Evolutionary conservation across 345 rosid genomes (phyloP).

Genomic region (Bruguiera sexangula): DNA sequence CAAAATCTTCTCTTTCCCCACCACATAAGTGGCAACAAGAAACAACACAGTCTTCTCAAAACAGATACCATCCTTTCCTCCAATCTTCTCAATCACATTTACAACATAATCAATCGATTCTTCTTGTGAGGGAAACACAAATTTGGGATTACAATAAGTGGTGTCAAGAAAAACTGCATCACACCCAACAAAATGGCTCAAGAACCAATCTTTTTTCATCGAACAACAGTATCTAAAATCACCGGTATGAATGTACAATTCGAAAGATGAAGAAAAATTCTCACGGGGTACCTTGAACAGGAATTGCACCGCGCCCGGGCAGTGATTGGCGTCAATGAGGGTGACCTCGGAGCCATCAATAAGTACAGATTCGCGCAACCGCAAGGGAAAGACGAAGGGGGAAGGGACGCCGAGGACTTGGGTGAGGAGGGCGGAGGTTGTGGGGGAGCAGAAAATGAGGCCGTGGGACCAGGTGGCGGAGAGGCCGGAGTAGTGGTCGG

Average conservation of each 20-base stretch:
- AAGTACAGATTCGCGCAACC: conserved; percentile 31
- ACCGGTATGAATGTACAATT: conserved; percentile 78
- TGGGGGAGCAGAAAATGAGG: conserved; percentile 64
- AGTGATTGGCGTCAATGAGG: conserved; percentile 75
- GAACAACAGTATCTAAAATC: conserved; percentile 62
- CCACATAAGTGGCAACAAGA: conserved; percentile 83
- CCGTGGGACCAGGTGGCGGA: conserved; percentile 73
- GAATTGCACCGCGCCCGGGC: conserved; percentile 90
- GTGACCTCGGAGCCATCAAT: conserved; percentile 68
- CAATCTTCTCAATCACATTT: conserved; percentile 50
- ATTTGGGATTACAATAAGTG: conserved; percentile 82
- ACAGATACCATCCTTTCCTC: conserved; percentile 24
- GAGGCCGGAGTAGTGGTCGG: conserved; percentile 83
- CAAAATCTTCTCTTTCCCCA: conserved; percentile 86
- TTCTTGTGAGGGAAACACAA: conserved; percentile 62
- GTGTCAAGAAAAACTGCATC: conserved; percentile 77
- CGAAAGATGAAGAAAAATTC: conserved; percentile 17
- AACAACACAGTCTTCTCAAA: conserved; percentile 51
- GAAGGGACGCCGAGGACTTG: conserved; percentile 49
- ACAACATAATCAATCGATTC: conserved; percentile 70
- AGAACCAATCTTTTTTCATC: conserved; percentile 47
- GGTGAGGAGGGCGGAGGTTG: conserved; percentile 59
- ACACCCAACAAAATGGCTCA: conserved; percentile 58
- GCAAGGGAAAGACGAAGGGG: conserved; percentile 49
- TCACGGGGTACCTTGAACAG: conserved; percentile 50